Percentiles rank a stretch among this genome's conserved stretches.
Evolutionary conservation across 2,329 filamentous ascomycete genomes (phyloP).

Genomic region (Leptographium wingfieldii): DNA sequence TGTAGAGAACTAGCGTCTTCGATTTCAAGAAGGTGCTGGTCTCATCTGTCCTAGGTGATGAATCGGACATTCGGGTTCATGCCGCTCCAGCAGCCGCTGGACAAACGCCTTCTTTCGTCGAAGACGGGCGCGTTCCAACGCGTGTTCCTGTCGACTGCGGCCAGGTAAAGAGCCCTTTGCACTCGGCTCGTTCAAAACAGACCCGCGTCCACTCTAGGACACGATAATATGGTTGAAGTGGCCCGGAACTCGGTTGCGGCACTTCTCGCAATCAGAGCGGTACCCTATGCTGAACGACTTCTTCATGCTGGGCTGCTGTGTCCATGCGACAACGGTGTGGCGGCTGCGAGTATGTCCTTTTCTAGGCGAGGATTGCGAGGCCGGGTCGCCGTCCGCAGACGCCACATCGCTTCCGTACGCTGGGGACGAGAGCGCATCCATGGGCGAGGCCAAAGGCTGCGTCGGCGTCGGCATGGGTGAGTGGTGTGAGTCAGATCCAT

Average conservation of each 20-base stretch:
- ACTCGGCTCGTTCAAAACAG: neutral
- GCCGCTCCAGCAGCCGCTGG: neutral
- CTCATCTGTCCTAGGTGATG: neutral
- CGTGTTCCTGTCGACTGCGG: neutral
- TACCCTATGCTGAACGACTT: slow-evolving; percentile 68
- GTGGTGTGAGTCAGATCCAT: neutral
- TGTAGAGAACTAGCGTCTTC: no score
- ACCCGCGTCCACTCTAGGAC: slow-evolving; percentile 28
- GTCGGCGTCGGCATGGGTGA: neutral
- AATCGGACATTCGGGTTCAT: neutral
- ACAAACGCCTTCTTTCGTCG: neutral
- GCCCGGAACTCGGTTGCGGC: slow-evolving; percentile 58
- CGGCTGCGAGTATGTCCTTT: slow-evolving; percentile 45
- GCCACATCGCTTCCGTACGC: neutral
- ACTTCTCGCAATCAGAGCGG: slow-evolving; percentile 67
- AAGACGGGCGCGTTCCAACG: neutral
- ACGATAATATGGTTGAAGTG: slow-evolving; percentile 73
- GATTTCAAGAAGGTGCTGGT: neutral
- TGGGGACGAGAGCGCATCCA: neutral
- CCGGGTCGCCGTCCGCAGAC: slow-evolving; percentile 3
- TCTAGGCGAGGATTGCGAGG: slow-evolving; percentile 31
- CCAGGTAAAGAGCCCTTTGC: neutral
- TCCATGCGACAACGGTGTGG: slow-evolving; percentile 49
- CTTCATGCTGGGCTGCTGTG: slow-evolving; percentile 50
- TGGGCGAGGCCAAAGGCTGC: slow-evolving; percentile 9